A percentile compares a stretch with the other conserved stretches of the same genome.
Evolutionary conservation across 495 filamentous ascomycete genomes (phyloP).

Genomic region (Podospora australis): DNA sequence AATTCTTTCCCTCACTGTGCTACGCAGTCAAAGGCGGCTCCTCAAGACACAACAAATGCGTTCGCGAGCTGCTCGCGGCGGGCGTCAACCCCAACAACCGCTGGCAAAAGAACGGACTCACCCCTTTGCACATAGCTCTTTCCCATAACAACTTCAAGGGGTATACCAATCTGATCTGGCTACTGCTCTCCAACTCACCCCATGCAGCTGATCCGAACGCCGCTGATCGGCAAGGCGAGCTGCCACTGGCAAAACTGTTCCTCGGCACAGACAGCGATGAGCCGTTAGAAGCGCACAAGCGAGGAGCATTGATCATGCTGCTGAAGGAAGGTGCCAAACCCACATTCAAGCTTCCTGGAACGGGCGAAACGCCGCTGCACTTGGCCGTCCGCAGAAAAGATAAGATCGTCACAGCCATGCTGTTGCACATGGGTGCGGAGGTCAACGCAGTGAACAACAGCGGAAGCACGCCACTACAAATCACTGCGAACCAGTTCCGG

Average conservation of each 20-base stretch:
- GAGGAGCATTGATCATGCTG: not conserved
- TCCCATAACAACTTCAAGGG: not conserved
- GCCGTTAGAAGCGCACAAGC: not conserved
- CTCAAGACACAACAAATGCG: not conserved
- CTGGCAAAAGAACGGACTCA: not conserved
- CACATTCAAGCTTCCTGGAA: not conserved
- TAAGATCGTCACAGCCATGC: constrained; percentile 1
- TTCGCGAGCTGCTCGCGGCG: not conserved
- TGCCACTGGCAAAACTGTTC: not conserved
- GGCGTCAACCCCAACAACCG: not conserved
- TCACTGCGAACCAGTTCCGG: not conserved
- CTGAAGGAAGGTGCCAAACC: not conserved
- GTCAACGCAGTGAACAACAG: not conserved
- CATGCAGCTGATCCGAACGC: not conserved
- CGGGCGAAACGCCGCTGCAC: constrained; percentile 7
- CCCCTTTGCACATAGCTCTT: not conserved
- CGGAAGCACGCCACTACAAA: not conserved
- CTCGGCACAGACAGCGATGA: not conserved
- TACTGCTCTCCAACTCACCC: not conserved
- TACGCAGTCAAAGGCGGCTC: not conserved
- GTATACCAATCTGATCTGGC: not conserved
- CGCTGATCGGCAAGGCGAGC: not conserved
- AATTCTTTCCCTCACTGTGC: not conserved
- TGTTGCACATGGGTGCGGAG: constrained; percentile 8
- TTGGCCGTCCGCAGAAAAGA: constrained; percentile 9